A percentile compares a stretch with the other conserved stretches of the same genome.
Conservation (phyloP, 1,139 yeast genomes). For the Zygoascus meyerae region DNA sequence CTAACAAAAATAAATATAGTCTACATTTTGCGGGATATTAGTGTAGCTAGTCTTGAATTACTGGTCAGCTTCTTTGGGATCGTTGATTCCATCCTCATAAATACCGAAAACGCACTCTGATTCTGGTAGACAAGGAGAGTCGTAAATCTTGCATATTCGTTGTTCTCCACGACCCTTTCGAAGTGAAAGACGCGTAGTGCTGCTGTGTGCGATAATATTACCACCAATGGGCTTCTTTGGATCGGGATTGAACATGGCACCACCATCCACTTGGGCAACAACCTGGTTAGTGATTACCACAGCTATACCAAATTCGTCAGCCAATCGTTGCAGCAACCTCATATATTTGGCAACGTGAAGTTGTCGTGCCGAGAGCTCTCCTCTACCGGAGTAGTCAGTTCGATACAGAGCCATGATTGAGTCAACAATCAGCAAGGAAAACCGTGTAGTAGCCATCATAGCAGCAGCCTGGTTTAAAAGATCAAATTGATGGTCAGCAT, state of each 20-base stretch:
- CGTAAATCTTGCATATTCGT: conserved; percentile 89
- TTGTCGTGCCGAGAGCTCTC: conserved; percentile 93
- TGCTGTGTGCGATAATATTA: conserved; percentile 93
- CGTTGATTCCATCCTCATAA: conserved; percentile 95
- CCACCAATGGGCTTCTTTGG: conserved; percentile 99
- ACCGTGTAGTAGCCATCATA: conserved; percentile 92
- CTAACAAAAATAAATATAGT: neutral
- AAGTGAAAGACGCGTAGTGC: conserved; percentile 85
- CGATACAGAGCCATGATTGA: conserved; percentile 95
- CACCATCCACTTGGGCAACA: conserved; percentile 96
- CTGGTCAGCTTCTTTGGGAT: conserved; percentile 63
- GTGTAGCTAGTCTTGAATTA: neutral
- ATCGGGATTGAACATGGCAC: conserved; percentile 82
- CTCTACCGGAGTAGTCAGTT: conserved; percentile 94
- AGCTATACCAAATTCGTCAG: conserved; percentile 97
- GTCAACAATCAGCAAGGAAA: conserved; percentile 75
- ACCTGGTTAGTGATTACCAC: conserved; percentile 98
- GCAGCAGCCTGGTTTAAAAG: conserved; percentile 85
- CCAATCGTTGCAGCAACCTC: conserved; percentile 85
- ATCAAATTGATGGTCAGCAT: conserved; percentile 92
- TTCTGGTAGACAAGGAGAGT: conserved; percentile 93
- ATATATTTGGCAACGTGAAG: conserved; percentile 89
- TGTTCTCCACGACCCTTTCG: conserved; percentile 89
- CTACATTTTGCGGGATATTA: neutral
- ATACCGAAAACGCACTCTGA: conserved; percentile 93